These are phyloP conservation scores for Leonotis leonurus DNA, from an alignment of 257 asterid species.

Conservation along the genomic window DNA sequence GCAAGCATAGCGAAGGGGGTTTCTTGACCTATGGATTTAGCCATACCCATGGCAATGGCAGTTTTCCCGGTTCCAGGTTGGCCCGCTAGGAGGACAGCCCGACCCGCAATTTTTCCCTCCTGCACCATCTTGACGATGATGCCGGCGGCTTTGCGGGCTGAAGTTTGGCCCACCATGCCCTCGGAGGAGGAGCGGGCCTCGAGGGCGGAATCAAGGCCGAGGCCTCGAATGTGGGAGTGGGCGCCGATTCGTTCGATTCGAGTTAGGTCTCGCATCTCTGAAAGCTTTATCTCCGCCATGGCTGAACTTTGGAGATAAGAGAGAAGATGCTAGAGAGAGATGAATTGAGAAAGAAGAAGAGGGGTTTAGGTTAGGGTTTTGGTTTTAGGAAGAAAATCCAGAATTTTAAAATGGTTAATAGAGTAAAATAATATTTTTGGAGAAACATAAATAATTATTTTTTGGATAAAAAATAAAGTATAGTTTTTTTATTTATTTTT, in stretches of 20 bases:
- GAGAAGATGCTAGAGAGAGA: too few species aligned
- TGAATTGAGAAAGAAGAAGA: neutral
- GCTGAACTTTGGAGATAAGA: slow-evolving; percentile 6
- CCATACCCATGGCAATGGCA: slow-evolving; percentile 94
- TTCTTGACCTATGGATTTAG: slow-evolving; percentile 74
- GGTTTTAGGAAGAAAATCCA: too few species aligned
- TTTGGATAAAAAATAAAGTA: too few species aligned
- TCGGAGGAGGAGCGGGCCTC: slow-evolving; percentile 68
- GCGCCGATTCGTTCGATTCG: slow-evolving; percentile 83
- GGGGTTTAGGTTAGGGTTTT: slow-evolving; percentile 19
- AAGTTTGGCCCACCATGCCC: slow-evolving; percentile 81
- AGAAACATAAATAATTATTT: too few species aligned
- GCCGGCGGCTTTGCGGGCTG: slow-evolving; percentile 85
- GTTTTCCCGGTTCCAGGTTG: slow-evolving; percentile 87
- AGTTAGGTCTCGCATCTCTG: slow-evolving; percentile 78
- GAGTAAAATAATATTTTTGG: too few species aligned
- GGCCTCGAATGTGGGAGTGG: slow-evolving; percentile 81
- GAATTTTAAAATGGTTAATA: too few species aligned
- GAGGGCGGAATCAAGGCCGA: slow-evolving; percentile 71
- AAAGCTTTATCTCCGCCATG: slow-evolving; percentile 74
- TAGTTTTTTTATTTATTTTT: too few species aligned
- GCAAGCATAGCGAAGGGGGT: slow-evolving; percentile 93
- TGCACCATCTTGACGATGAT: slow-evolving; percentile 76
- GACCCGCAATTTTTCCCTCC: slow-evolving; percentile 74
- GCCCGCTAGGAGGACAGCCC: slow-evolving; percentile 75